Percentiles rank a stretch among this genome's conserved stretches.
These are phyloP conservation scores for Entamoeba dispar DNA, from an alignment of 208 protist genomes.

Conservation along the genomic window DNA sequence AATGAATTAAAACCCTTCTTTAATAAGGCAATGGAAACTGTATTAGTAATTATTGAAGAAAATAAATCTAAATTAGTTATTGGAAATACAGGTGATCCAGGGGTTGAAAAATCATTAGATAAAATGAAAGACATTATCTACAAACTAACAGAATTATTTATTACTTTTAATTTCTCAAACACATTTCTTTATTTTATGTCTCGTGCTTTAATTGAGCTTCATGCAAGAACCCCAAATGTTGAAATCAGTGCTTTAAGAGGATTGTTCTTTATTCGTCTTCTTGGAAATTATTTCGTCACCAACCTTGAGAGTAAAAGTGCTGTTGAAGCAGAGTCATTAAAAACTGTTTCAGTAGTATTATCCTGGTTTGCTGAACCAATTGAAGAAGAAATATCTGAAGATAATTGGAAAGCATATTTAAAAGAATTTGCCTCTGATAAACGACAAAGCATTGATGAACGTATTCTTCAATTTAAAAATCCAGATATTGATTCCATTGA, in stretches of 20 bases:
- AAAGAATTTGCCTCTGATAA: not conserved
- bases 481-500: not conserved
- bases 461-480: not conserved
- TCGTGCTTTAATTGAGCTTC: not conserved
- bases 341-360: not conserved
- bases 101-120: not conserved
- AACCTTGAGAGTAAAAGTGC: not conserved
- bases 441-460: not conserved
- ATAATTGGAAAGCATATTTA: not conserved
- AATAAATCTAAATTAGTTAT: not conserved
- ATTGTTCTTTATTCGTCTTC: not conserved
- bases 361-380: not conserved
- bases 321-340: not conserved
- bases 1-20: not conserved
- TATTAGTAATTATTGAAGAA: not conserved
- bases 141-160: not conserved
- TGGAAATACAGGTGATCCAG: not conserved
- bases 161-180: not conserved
- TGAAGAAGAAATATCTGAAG: not conserved
- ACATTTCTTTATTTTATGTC: not conserved
- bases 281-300: not conserved
- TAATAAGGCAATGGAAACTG: not conserved
- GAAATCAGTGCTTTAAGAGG: not conserved
- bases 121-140: not conserved
- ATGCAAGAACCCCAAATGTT: not conserved